These are phyloP conservation scores for Phoenix dactylifera DNA, from an alignment of 176 grass and related monocot genomes.

Conservation along the genomic window DNA sequence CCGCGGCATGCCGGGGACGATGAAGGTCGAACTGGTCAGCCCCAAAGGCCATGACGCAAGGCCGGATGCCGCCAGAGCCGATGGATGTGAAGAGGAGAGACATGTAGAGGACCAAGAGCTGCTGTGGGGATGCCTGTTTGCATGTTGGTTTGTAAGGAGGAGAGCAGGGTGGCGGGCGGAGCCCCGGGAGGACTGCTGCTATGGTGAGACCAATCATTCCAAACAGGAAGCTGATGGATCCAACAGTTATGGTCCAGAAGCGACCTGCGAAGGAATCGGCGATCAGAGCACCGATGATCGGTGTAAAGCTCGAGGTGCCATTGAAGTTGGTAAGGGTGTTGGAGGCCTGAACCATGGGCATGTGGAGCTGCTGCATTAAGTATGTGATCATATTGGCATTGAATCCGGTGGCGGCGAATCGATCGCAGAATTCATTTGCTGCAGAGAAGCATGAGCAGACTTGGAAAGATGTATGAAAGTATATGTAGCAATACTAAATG, in stretches of 20 bases:
- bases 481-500: too few species aligned
- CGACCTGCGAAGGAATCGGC: slow-evolving; percentile 16
- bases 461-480: too few species aligned
- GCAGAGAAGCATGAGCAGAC: not conserved
- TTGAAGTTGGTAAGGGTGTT: slow-evolving; percentile 19
- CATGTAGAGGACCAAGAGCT: too few species aligned
- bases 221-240: slow-evolving; percentile 6
- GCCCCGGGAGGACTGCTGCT: slow-evolving; percentile 5
- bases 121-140: too few species aligned
- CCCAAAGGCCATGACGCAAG: too few species aligned
- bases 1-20: too few species aligned
- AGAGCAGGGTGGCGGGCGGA: not conserved
- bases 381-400: slow-evolving; percentile 19
- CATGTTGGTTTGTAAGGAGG: too few species aligned
- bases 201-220: slow-evolving; percentile 17
- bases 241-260: slow-evolving; percentile 16
- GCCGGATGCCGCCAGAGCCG: too few species aligned
- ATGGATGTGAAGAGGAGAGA: too few species aligned
- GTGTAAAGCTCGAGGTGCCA: slow-evolving; percentile 17
- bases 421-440: slow-evolving; percentile 17
- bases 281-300: slow-evolving; percentile 3
- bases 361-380: slow-evolving; percentile 17
- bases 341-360: slow-evolving; percentile 14
- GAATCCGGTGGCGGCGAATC: slow-evolving; percentile 11
- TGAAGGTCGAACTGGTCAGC: too few species aligned